Evolutionary conservation across 2,329 filamentous ascomycete genomes (phyloP), one percentile per base, ranked within the genome.

Genomic region (Bipolaris cookei): DNA sequence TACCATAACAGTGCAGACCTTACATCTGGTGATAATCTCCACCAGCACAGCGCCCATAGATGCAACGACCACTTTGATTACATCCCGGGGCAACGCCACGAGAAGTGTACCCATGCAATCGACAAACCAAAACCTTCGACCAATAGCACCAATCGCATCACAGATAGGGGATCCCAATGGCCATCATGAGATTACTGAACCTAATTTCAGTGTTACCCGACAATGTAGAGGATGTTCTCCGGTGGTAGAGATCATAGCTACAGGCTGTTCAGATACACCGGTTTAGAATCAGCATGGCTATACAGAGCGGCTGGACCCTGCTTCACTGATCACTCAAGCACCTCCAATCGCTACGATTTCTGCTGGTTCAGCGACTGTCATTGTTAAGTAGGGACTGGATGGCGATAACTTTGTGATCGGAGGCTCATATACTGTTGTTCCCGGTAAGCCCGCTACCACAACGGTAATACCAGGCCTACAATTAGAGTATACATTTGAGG

Each of bases 161-260:
- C 58, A 64, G 10, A 52, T 62, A 6, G 70, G 69, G 16, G 63
- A 71, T 21, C 70, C 70, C 1, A 58, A 71, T 39, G 71, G 70
- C 8, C 70, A 72, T 46, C 66, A 72, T 54, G 71, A 74, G 37
- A 69, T 73, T 21, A 61, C 66, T 6, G 71, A 73, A 53, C 71
- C 69, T 28, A 64, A 70, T 28, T 68, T 73, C 41, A 68, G 58
- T 38, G 59, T 55, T 21, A 74, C 71, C 7, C 58, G 58, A 20
- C 56, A 63, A 1, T 74, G 72, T 47, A 55, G 56, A 55, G 65
- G 66, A 51, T 74, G 70, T 45, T 67, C 67, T 21, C 69, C 70
- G 2, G 56, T 70, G n/a, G 55, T 71, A 34, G 63, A 71, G 47
- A 63, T 73, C 7, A 56, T 66, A 3, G 68, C 61, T 7, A 66